phyloP scores from a whole-genome alignment of 805 yeast genomes.

The Debaryomyces castellii region DNA sequence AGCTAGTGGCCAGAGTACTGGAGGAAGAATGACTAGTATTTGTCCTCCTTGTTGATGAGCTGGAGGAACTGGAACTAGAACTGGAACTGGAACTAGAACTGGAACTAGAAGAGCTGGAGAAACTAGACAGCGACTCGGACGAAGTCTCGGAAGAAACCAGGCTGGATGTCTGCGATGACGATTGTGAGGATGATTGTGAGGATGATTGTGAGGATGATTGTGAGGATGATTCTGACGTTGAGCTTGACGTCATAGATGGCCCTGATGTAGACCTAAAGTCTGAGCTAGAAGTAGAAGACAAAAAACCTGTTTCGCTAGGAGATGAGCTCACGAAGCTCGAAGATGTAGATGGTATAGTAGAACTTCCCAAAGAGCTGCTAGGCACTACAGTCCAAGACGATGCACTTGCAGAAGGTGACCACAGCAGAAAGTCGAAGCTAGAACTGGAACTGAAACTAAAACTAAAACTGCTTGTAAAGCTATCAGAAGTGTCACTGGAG shows the following conservation, averaged over 20 bases:
- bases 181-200: slow-evolving; percentile 4
- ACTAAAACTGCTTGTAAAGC: neutral
- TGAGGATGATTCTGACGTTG: slow-evolving; percentile 4
- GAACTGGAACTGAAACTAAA: neutral
- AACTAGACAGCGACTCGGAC: too few species aligned
- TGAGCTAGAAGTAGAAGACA: slow-evolving; percentile 1
- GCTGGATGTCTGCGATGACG: slow-evolving; percentile 4
- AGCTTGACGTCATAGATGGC: slow-evolving; percentile 5
- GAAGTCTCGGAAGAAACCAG: too few species aligned
- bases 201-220: slow-evolving; percentile 7
- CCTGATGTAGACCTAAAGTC: neutral
- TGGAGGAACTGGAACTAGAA: slow-evolving; percentile 1
- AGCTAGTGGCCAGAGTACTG: neutral
- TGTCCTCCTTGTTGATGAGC: neutral
- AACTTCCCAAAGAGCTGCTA: neutral
- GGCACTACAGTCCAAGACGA: neutral
- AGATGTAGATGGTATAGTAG: neutral
- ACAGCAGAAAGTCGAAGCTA: neutral
- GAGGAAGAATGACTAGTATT: neutral
- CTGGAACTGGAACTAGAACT: slow-evolving; percentile 4
- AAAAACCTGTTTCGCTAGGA: too few species aligned
- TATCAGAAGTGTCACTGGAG: neutral
- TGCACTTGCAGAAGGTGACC: neutral
- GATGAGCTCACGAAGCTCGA: neutral
- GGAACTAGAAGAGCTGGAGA: slow-evolving; percentile 5